Evolutionary conservation across 495 filamentous ascomycete species (phyloP).

Genomic region (Pseudevernia furfuracea): DNA sequence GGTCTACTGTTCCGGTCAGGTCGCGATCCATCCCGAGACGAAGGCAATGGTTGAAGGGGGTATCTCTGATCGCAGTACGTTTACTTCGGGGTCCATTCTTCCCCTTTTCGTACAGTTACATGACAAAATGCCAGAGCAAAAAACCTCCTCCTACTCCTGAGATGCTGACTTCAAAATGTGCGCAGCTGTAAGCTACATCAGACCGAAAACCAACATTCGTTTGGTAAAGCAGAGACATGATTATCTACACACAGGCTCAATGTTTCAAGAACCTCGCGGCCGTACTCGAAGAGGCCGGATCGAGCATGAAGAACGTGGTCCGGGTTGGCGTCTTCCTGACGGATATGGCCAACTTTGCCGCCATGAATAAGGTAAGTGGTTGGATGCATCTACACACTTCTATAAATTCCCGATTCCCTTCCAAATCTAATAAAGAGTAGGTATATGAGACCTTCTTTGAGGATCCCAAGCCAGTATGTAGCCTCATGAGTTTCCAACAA

Average conservation of each 20-base stretch:
- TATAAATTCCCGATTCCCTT: no score
- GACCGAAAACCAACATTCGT: neutral
- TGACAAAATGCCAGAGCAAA: no score
- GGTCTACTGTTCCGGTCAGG: slow-evolving; percentile 40
- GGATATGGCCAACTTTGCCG: slow-evolving; percentile 60
- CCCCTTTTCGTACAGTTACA: no score
- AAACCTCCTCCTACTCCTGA: no score
- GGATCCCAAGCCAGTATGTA: slow-evolving; percentile 46
- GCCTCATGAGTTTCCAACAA: slow-evolving; percentile 11
- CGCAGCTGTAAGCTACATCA: slow-evolving; percentile 37
- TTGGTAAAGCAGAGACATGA: neutral
- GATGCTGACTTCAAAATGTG: no score
- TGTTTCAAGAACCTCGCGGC: slow-evolving; percentile 55
- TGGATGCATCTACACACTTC: no score
- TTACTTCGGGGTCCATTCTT: no score
- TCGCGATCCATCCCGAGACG: slow-evolving; percentile 46
- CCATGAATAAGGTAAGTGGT: slow-evolving; percentile 58
- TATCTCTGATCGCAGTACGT: slow-evolving; percentile 49
- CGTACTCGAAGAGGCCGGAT: slow-evolving; percentile 59
- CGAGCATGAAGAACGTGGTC: slow-evolving; percentile 55
- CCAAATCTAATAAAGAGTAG: no score
- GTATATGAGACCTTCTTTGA: slow-evolving; percentile 52
- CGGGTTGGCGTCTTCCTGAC: slow-evolving; percentile 65
- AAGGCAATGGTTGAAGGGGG: slow-evolving; percentile 43
- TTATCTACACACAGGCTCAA: slow-evolving; percentile 31